A percentile compares a stretch with the other conserved stretches of the same genome.
phyloP scores from a whole-genome alignment of 2,329 filamentous ascomycete species.

The Penicillium sp. region DNA sequence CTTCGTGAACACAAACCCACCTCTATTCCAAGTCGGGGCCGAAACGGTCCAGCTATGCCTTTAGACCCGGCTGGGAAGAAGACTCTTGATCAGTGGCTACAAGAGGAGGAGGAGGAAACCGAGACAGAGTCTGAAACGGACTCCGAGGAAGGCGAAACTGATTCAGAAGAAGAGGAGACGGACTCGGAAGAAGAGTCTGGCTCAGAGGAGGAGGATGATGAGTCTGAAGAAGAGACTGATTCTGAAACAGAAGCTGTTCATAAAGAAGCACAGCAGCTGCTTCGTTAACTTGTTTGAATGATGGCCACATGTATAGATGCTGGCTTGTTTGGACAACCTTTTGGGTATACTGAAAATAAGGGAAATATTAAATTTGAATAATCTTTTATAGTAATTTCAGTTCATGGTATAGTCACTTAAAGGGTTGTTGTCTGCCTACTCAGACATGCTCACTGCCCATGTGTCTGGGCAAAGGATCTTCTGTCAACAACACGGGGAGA shows the following conservation, averaged over 20 bases:
- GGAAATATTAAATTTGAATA: not conserved
- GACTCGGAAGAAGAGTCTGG: slow-evolving; percentile 46
- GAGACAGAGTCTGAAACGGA: slow-evolving; percentile 55
- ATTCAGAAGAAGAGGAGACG: slow-evolving; percentile 48
- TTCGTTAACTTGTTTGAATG: slow-evolving; percentile 3
- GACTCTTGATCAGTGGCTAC: slow-evolving; percentile 90
- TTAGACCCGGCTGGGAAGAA: slow-evolving; percentile 59
- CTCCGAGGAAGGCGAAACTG: slow-evolving; percentile 45
- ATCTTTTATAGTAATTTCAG: not conserved
- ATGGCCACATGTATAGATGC: slow-evolving; percentile 4
- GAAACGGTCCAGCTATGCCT: slow-evolving; percentile 21
- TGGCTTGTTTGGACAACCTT: not conserved
- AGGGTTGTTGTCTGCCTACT: not conserved
- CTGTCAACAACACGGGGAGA: not conserved
- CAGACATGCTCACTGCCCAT: not conserved
- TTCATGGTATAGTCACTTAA: not conserved
- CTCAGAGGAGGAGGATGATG: slow-evolving; percentile 44
- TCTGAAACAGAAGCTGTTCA: slow-evolving; percentile 25
- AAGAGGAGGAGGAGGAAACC: slow-evolving; percentile 56
- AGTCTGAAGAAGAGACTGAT: slow-evolving; percentile 44
- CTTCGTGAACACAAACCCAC: slow-evolving; percentile 43
- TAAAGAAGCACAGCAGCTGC: slow-evolving; percentile 24
- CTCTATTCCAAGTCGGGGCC: slow-evolving; percentile 8
- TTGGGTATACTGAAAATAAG: not conserved
- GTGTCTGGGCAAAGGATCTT: not conserved